Evolutionary conservation across 208 protist species (phyloP), one percentile per base, ranked within the genome.

Genomic region (Acanthamoeba lenticulata): DNA sequence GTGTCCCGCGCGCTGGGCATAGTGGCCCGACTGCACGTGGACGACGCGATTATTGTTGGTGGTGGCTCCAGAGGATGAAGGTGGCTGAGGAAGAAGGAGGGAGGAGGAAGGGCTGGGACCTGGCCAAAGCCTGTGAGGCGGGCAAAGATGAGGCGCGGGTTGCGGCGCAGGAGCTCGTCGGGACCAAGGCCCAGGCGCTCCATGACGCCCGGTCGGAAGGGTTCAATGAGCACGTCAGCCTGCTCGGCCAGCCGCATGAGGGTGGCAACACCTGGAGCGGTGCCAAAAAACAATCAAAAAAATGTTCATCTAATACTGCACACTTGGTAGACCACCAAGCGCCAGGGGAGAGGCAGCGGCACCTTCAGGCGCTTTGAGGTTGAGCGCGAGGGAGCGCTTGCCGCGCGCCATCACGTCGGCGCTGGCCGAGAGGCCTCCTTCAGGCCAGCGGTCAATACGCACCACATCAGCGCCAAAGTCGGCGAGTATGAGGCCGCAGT

Each of bases 401-500:
- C 95, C 95, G n/a, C 95, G 77, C 32, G 32, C 36, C 36, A 94
- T 55, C 11, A 44, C 89, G 36, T 47, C 79, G 34, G 42, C 47
- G 32, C 44, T 9, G 60, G 17, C 11, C 3, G 55, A 38, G 29
- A 57, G 7, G 6, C 62, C 57, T 19, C 67, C 17, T n/a, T 49
- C n/a, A 11, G 65, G 40, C 55, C 42, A 36, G 27, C 95, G 36
- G 90, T 98, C 97, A 0, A 98, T 94, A 21, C 97, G 94, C 49
- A 97, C 94, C 2, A 98, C 97, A 17, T 96, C 95, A 0, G 97
- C 97, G 15, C 97, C 97, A 92, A 97, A 98, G 94, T 98, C 97
- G 36, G 91, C 81, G 3, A 98, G 92, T 21, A 98, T 90, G 92
- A 97, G 94, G 9, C 97, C 97, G 49, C 94, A 95, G 57, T 97